Percentiles rank a stretch among this genome's conserved stretches.
phyloP scores from a whole-genome alignment of 2,329 filamentous ascomycete genomes.

The Alternaria triticina region DNA sequence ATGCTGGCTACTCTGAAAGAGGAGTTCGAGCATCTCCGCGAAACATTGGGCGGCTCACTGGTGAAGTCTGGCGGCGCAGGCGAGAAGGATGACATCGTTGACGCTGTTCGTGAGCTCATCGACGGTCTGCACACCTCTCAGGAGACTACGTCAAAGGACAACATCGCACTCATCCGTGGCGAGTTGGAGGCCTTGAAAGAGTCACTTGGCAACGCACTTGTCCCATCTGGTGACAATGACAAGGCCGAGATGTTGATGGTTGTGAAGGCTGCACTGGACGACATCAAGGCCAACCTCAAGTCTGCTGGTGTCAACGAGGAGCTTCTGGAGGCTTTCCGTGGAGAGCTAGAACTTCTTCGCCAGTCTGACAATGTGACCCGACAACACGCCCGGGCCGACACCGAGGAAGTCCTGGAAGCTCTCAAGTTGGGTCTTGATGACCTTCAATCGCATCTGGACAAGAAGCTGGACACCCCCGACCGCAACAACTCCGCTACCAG shows the following conservation, averaged over 20 bases:
- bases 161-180: slow-evolving; percentile 50
- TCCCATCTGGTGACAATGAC: slow-evolving; percentile 44
- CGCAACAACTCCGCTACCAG: slow-evolving; percentile 60
- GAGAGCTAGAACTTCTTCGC: slow-evolving; percentile 58
- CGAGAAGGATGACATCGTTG: slow-evolving; percentile 72
- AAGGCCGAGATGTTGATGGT: slow-evolving; percentile 53
- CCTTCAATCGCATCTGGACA: slow-evolving; percentile 56
- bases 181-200: slow-evolving; percentile 54
- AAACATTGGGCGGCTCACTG: slow-evolving; percentile 61
- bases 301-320: slow-evolving; percentile 54
- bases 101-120: slow-evolving; percentile 63
- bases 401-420: slow-evolving; percentile 58
- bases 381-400: slow-evolving; percentile 50
- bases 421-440: slow-evolving; percentile 59
- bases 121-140: slow-evolving; percentile 53
- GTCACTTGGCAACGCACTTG: slow-evolving; percentile 51
- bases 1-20: slow-evolving; percentile 60
- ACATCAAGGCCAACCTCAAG: slow-evolving; percentile 41
- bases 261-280: slow-evolving; percentile 47
- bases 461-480: slow-evolving; percentile 62
- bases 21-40: slow-evolving; percentile 67
- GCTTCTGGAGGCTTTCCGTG: slow-evolving; percentile 59
- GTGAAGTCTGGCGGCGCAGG: slow-evolving; percentile 53
- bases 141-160: slow-evolving; percentile 50
- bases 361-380: slow-evolving; percentile 51